Base-by-base conservation (phyloP, 495 filamentous ascomycete species). In the Chaetomium tenue region DNA sequence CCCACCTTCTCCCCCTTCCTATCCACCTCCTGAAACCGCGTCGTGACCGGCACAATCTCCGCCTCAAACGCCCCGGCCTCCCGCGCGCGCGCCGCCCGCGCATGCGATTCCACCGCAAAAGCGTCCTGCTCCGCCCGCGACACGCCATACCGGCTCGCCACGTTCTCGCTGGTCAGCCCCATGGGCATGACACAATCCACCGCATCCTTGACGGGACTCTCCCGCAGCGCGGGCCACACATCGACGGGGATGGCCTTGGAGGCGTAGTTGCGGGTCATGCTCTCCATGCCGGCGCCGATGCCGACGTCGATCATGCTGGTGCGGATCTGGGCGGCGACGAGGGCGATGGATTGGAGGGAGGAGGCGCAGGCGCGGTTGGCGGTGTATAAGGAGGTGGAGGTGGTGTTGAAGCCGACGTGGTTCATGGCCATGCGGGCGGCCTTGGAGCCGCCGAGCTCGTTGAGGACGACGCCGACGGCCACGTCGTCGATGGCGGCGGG, bases 111-210 rank as follows among this genome's bases (percentile, higher is more conserved):
- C 23, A 86, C 89, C 0, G 92, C 91, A 63, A 96, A 92, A 6
- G 78, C 86, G 73, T 97, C 93, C 78, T 96, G 92, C 64, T 93
- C 91, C 5, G 75, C 80, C 22, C 93, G 75, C 12, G 74, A 79
- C n/a, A 97, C 82, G 6, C 85, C 85, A 67, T 96, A 93, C 55
- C 92, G 79, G 65, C 78, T 76, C 0, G 92, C 91, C 12, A 97
- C 92, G 68, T 96, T 96, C 81, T 97, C 93, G 26, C 85, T 86
- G n/a, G 93, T 97, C 50, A 93, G 71, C 0, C 93, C 92, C 93
- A 97, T 97, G 61, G 86, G 86, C 92, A 95, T 94, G 70, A 96
- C 87, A 70, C 92, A 96, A 72, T 96, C 92, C 46, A 82, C 73
- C 9, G 90, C 88, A 61, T 94, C 89, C 74, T 89, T 80, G 8